Conservation (phyloP, 106 monocot genomes). For the Apostasia shenzhenica region DNA sequence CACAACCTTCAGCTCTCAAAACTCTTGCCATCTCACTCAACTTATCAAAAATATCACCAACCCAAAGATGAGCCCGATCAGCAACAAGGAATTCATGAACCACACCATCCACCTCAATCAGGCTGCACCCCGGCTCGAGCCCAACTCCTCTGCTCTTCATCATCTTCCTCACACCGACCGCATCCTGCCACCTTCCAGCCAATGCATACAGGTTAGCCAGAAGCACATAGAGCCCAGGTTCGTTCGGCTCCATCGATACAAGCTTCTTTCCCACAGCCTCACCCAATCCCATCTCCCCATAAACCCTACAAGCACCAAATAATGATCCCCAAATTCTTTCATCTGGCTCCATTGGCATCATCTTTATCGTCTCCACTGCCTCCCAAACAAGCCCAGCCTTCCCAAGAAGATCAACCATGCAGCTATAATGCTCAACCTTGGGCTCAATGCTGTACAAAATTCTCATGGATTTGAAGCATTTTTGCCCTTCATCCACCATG, state of each 20-base stretch:
- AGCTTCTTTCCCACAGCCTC: constrained; percentile 8
- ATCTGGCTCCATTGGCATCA: constrained; percentile 38
- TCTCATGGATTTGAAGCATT: constrained; percentile 36
- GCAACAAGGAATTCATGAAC: constrained; percentile 2
- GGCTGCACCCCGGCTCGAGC: constrained; percentile 11
- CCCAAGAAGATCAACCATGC: constrained; percentile 54
- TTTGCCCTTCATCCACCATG: constrained; percentile 28
- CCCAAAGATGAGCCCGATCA: neutral
- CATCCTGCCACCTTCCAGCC: constrained; percentile 6
- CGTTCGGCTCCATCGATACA: constrained; percentile 10
- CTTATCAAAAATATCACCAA: neutral
- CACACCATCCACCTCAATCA: constrained; percentile 7
- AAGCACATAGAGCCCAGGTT: constrained; percentile 4
- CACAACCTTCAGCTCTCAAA: neutral
- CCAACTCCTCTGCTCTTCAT: constrained; percentile 13
- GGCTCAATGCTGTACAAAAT: constrained; percentile 21
- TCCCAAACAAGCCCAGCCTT: constrained; percentile 38
- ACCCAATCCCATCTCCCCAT: constrained; percentile 11
- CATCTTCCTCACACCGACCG: neutral
- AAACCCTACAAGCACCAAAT: constrained; percentile 9
- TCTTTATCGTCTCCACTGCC: constrained; percentile 23
- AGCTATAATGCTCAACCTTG: constrained; percentile 50
- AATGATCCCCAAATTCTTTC: constrained; percentile 29
- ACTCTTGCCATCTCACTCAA: neutral
- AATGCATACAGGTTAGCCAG: constrained; percentile 3